Conservation (phyloP, 2,329 filamentous ascomycete genomes). For the Aspergillus ruber region DNA sequence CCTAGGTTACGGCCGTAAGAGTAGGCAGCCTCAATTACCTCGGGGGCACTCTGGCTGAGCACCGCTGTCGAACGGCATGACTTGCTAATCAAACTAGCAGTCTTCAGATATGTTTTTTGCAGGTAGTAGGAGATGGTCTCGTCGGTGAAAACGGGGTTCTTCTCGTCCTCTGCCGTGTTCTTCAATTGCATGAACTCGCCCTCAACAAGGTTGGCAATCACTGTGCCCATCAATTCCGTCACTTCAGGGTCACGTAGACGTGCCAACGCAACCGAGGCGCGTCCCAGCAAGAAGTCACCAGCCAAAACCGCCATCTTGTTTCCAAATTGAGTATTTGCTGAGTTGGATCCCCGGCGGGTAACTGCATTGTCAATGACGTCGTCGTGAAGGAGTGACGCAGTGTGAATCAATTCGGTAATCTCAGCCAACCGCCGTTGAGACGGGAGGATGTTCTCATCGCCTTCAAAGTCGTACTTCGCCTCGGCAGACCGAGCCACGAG, state of each 20-base stretch:
- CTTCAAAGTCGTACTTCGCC: slow-evolving; percentile 31
- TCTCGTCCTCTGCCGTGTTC: slow-evolving; percentile 86
- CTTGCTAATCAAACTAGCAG: slow-evolving; percentile 91
- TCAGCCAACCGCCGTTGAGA: slow-evolving; percentile 87
- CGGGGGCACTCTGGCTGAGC: slow-evolving; percentile 66
- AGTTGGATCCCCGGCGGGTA: slow-evolving; percentile 74
- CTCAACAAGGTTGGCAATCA: slow-evolving; percentile 95
- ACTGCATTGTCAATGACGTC: slow-evolving; percentile 94
- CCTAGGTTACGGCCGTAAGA: slow-evolving; percentile 88
- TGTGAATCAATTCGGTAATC: slow-evolving; percentile 96
- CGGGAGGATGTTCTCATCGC: slow-evolving; percentile 66
- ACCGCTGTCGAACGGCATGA: slow-evolving; percentile 86
- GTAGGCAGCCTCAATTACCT: slow-evolving; percentile 87
- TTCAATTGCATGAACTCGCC: slow-evolving; percentile 99
- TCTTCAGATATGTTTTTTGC: slow-evolving; percentile 97
- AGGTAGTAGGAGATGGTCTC: slow-evolving; percentile 89
- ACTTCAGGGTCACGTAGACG: slow-evolving; percentile 89
- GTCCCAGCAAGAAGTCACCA: slow-evolving; percentile 89
- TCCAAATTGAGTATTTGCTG: slow-evolving; percentile 89
- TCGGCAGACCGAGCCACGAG: slow-evolving; percentile 44
- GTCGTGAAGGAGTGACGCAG: slow-evolving; percentile 91
- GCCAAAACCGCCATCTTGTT: slow-evolving; percentile 99
- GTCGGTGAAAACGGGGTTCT: slow-evolving; percentile 76
- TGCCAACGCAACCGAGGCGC: slow-evolving; percentile 88
- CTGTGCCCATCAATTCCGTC: slow-evolving; percentile 86